Percentiles rank a stretch among this genome's conserved stretches.
These are phyloP conservation scores for Solanum tacnaense DNA, from an alignment of 257 asterid species.

Conservation along the genomic window DNA sequence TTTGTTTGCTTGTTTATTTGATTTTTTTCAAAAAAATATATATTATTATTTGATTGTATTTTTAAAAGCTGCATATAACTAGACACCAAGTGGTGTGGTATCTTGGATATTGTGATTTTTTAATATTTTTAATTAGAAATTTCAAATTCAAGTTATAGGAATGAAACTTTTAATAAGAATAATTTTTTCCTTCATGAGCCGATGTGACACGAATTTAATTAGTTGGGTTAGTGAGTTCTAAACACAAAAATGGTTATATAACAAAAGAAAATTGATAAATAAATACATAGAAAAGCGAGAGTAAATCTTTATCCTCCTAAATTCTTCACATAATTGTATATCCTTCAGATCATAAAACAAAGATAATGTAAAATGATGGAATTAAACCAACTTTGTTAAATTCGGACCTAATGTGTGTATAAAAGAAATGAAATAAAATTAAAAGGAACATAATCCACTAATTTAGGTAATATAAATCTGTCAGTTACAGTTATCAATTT, in stretches of 20 bases:
- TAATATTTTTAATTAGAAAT: not conserved
- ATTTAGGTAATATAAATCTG: not conserved
- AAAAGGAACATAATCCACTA: not conserved
- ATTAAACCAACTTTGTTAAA: not conserved
- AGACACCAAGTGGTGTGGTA: not conserved
- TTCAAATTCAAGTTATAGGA: not conserved
- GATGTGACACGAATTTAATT: not conserved
- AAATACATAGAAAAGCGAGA: not conserved
- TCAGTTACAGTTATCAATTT: not conserved
- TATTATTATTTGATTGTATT: not conserved
- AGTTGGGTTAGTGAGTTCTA: not conserved
- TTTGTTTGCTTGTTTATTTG: not conserved
- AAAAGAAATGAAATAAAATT: not conserved
- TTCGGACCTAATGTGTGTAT: not conserved
- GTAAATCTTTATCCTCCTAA: not conserved
- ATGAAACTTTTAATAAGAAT: not conserved
- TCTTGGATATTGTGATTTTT: not conserved
- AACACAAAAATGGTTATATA: not conserved
- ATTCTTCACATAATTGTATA: not conserved
- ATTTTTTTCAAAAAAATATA: not conserved
- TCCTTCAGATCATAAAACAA: not conserved
- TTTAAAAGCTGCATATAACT: not conserved
- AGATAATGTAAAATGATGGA: not conserved
- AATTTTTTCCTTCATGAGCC: not conserved
- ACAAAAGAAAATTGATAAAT: not conserved